phyloP scores from a whole-genome alignment of 192 early-diverging fungal genomes.

The Pilobolus umbonatus region DNA sequence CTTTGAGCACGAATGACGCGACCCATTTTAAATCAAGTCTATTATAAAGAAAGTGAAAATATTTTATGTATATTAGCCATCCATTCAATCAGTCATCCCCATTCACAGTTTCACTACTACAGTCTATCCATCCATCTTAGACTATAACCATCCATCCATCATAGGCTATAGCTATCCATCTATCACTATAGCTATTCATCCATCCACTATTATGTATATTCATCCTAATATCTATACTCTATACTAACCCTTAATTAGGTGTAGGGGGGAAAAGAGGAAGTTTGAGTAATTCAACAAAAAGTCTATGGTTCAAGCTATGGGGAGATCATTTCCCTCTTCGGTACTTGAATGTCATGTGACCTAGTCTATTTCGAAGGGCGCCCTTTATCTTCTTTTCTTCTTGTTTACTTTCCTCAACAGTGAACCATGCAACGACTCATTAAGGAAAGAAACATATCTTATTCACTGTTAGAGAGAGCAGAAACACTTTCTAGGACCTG shows the following conservation, averaged over 20 bases:
- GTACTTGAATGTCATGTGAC: too few relatives aligned
- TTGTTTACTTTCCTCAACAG: neutral
- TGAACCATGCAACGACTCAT: constrained; percentile 11
- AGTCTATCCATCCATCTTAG: constrained; percentile 6
- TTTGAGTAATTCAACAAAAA: neutral
- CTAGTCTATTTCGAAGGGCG: too few relatives aligned
- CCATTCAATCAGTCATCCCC: constrained; percentile 1
- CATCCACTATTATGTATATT: constrained; percentile 5
- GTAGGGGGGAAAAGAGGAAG: neutral
- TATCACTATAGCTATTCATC: constrained; percentile 13
- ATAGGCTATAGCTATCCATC: constrained; percentile 4
- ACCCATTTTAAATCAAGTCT: constrained; percentile 68
- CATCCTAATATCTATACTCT: neutral
- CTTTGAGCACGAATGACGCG: constrained; percentile 98
- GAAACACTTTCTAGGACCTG: constrained; percentile 2
- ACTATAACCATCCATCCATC: constrained; percentile 17
- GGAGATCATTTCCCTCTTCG: too few relatives aligned
- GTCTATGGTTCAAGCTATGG: neutral
- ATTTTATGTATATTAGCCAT: neutral
- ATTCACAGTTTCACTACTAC: neutral
- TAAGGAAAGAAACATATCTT: neutral
- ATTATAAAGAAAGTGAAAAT: neutral
- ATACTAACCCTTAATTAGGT: constrained; percentile 4
- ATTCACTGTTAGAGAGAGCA: constrained; percentile 1
- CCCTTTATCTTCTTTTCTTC: neutral